Conservation (phyloP, 2,329 filamentous ascomycete species). For the Claviceps purpurea region DNA sequence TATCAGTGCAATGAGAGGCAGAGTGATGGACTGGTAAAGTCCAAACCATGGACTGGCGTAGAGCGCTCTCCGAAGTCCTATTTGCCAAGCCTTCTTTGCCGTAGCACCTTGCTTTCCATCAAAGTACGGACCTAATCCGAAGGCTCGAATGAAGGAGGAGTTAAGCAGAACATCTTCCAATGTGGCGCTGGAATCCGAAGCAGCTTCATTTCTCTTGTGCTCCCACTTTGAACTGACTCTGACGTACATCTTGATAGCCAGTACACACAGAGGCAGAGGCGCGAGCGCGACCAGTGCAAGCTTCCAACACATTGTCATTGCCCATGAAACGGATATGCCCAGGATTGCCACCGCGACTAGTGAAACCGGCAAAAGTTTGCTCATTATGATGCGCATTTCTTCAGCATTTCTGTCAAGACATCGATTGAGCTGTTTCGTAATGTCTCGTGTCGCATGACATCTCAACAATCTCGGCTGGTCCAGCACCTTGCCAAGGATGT, state of each 20-base stretch:
- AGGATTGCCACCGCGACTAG: constrained; percentile 57
- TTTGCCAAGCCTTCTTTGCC: constrained; percentile 35
- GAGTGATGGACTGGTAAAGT: constrained; percentile 57
- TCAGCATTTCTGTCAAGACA: constrained; percentile 72
- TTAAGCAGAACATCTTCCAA: constrained; percentile 66
- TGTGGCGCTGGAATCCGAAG: constrained; percentile 39
- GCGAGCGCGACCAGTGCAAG: constrained; percentile 65
- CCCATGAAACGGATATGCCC: constrained; percentile 58
- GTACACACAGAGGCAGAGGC: constrained; percentile 53
- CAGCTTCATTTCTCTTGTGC: constrained; percentile 46
- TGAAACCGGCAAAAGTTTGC: constrained; percentile 59
- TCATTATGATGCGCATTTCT: constrained; percentile 73
- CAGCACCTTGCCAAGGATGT: constrained; percentile 57
- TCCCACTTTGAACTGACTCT: constrained; percentile 61
- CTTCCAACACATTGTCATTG: constrained; percentile 62
- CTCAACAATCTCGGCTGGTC: constrained; percentile 58
- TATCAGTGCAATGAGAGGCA: constrained; percentile 62
- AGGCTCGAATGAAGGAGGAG: constrained; percentile 62
- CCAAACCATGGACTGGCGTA: constrained; percentile 64
- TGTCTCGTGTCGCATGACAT: constrained; percentile 60
- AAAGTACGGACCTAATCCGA: constrained; percentile 65
- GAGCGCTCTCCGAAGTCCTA: constrained; percentile 52
- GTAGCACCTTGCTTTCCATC: constrained; percentile 44
- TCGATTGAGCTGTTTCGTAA: constrained; percentile 48
- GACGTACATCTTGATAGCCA: constrained; percentile 52